Evolutionary conservation across 2,329 filamentous ascomycete genomes (phyloP), one percentile per base, ranked within the genome.

Genomic region (Ophidiomyces ophidiicola): DNA sequence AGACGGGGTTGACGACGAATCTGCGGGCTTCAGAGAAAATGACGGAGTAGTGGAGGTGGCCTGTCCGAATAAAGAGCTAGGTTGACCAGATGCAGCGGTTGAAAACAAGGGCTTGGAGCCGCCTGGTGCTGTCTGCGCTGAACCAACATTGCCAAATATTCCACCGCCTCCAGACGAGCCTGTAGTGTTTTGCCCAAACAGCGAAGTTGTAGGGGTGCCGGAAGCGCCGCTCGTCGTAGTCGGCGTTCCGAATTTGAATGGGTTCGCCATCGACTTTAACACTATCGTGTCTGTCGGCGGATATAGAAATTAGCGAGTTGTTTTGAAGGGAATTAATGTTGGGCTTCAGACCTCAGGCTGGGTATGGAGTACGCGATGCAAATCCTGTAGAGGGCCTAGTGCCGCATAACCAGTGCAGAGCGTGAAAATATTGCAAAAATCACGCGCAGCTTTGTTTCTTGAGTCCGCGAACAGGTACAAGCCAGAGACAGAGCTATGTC

Each of bases 241-340:
- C 11, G 33, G 33, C 5, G 35, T 37, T 10, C 33, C 25, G 25
- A 23, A 37, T 35, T 35, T 20, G 32, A 34, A 23, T 24, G 49
- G 48, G 41, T 57, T 52, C 14, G 53, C 48, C 54, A 60, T 62
- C 45, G 42, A 33, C 48, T 44, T 48, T 39, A 38, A 28, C 36
- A 44, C 42, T 42, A 6, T 19, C 31, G 31, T 20, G 31, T 33
- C 31, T 33, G 2, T 21, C 11, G 17, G 10, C 14, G 31, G 5
- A 33, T 2, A 11, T 15, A 6, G 33, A 28, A 28, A 19, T n/a
- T n/a, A n/a, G n/a, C n/a, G n/a, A n/a, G n/a, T n/a, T n/a, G n/a
- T n/a, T n/a, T n/a, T n/a, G n/a, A n/a, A n/a, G n/a, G n/a, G n/a
- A n/a, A n/a, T n/a, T n/a, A n/a, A n/a, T n/a, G n/a, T n/a, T n/a